Evolutionary conservation across 495 filamentous ascomycete genomes (phyloP).

Genomic region (Aspergillus baeticus): DNA sequence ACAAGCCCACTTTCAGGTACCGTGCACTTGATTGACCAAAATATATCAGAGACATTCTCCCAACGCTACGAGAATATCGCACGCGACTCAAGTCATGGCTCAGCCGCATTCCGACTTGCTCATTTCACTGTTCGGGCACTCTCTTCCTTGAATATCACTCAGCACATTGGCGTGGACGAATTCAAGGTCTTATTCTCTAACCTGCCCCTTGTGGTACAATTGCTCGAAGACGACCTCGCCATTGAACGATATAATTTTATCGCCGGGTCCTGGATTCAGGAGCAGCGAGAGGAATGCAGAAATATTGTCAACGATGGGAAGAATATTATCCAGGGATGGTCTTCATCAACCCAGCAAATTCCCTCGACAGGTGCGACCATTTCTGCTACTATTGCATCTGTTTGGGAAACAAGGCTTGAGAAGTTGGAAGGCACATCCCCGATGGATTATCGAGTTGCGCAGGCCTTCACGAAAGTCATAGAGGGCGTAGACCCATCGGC

Average conservation of each 20-base stretch:
- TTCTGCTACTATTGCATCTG: constrained; percentile 26
- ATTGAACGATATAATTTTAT: constrained; percentile 57
- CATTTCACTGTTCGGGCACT: constrained; percentile 62
- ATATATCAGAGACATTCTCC: constrained; percentile 27
- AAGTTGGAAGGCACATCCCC: constrained; percentile 30
- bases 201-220: constrained; percentile 53
- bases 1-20: constrained; percentile 69
- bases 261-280: constrained; percentile 43
- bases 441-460: constrained; percentile 37
- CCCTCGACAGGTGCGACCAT: constrained; percentile 15
- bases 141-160: constrained; percentile 26
- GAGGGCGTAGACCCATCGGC: constrained; percentile 25
- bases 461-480: constrained; percentile 44
- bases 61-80: constrained; percentile 31
- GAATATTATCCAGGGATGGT: constrained; percentile 49
- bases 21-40: constrained; percentile 59
- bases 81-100: constrained; percentile 66
- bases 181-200: constrained; percentile 43
- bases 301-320: constrained; percentile 59
- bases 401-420: constrained; percentile 39
- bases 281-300: constrained; percentile 58
- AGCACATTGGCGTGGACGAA: constrained; percentile 29
- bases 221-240: constrained; percentile 63
- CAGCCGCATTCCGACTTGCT: constrained; percentile 70
- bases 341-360: constrained; percentile 28